Base-by-base conservation (phyloP, 768 basidiomycete genomes). In the Pleurotus cornucopiae region DNA sequence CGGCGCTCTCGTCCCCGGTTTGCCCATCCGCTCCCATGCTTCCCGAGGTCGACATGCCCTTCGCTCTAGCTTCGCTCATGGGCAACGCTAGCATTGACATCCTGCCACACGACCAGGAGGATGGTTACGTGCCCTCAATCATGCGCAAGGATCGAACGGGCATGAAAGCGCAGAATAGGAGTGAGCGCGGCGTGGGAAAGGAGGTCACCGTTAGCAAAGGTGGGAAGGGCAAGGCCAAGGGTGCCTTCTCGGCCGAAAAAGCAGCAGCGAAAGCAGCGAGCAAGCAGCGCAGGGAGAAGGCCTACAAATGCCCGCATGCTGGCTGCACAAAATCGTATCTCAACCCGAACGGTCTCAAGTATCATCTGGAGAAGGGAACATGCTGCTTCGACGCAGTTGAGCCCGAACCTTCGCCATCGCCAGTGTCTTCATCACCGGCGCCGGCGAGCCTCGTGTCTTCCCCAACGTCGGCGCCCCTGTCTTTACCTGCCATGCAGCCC, bases 271-370 rank as follows among this genome's bases (percentile, higher is more conserved):
- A 39, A 6, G 38, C 23, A 5, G 37, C 23, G 9, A 39, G 41
- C 39, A 53, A 53, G 39, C 37, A 65, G 59, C 64, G 66, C 58
- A 57, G 77, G 49, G 77, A 78, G 64, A 81, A 78, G 67, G 63
- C 67, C 51, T 79, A 69, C 67, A 74, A 71, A 57, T 83, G 79
- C 64, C 78, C 78, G 72, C 73, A 68, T 58, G 65, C 72, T 1
- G 81, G 81, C 4, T 85, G 83, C 61, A 76, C 77, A 18, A 86
- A 83, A 78, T 68, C 78, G 25, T 88, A 88, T 62, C 75, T 85
- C 41, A 86, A 84, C 66, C 77, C 83, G 6, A 86, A 85, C 59
- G 85, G 86, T 7, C 71, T 86, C 46, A 84, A 84, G 64, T 86
- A 88, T 61, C 85, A 87, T 61, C 67, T 83, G 49, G 81, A 84